phyloP scores from a whole-genome alignment of 371 early-diverging fungal genomes.

The Nematocida major region DNA sequence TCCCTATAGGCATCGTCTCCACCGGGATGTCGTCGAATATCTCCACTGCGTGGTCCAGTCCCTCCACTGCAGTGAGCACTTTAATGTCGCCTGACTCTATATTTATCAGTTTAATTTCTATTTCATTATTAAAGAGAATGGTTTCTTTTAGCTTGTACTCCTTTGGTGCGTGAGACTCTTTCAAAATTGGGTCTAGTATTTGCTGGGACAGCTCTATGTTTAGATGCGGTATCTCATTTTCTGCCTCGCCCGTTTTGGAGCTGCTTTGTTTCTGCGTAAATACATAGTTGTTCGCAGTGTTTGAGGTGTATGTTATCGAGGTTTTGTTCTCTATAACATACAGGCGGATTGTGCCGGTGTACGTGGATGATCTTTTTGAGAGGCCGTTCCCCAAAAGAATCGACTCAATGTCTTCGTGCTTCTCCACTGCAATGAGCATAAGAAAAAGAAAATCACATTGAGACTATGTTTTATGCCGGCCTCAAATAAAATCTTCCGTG shows the following conservation, averaged over 20 bases:
- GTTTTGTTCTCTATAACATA: background rate
- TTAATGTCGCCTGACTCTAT: slow-evolving; percentile 36
- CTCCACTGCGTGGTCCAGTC: slow-evolving; percentile 41
- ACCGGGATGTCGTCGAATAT: slow-evolving; percentile 22
- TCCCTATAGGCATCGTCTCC: background rate
- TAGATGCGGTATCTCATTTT: background rate
- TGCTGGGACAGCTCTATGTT: background rate
- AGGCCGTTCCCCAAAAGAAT: slow-evolving; percentile 7
- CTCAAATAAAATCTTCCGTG: too few species aligned
- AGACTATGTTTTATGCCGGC: background rate
- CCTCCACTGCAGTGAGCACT: slow-evolving; percentile 20
- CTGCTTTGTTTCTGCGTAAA: background rate
- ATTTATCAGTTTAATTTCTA: background rate
- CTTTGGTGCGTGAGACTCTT: background rate
- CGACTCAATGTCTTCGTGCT: slow-evolving; percentile 30
- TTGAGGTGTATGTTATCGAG: slow-evolving; percentile 19
- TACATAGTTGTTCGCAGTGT: background rate
- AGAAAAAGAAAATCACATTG: background rate
- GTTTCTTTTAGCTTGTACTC: slow-evolving; percentile 3
- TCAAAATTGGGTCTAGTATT: background rate
- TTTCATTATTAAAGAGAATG: background rate
- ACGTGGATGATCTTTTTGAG: background rate
- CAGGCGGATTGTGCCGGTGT: background rate
- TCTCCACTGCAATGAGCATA: slow-evolving; percentile 42
- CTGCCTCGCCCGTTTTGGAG: background rate